A percentile compares a stretch with the other conserved stretches of the same genome.
Evolutionary conservation across 345 rosid genomes (phyloP).

Genomic region (Brassica incana): DNA sequence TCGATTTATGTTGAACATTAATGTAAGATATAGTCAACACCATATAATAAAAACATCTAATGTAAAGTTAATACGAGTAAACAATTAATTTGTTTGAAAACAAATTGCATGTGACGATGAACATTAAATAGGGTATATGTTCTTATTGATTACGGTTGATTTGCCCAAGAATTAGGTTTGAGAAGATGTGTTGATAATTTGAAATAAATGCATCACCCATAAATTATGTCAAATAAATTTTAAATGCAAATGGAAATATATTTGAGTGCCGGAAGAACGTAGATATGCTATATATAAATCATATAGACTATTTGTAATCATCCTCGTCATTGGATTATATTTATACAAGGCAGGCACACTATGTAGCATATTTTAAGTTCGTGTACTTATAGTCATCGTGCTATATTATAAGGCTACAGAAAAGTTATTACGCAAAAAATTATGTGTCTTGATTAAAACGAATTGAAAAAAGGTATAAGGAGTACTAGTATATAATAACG

Average conservation of each 20-base stretch:
- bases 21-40: neutral
- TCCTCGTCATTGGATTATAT: neutral
- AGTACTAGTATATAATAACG: neutral
- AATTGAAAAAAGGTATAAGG: neutral
- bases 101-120: conserved; percentile 39
- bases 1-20: conserved; percentile 5
- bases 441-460: neutral
- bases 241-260: conserved; percentile 9
- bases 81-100: conserved; percentile 12
- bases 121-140: conserved; percentile 39
- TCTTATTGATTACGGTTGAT: conserved; percentile 41
- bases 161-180: conserved; percentile 42
- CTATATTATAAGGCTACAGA: neutral
- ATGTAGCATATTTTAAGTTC: neutral
- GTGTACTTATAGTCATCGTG: neutral
- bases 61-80: conserved; percentile 13
- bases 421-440: neutral
- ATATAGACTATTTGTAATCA: conserved; percentile 7
- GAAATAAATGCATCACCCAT: conserved; percentile 40
- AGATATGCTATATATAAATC: neutral
- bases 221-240: conserved; percentile 24
- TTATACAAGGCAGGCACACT: neutral
- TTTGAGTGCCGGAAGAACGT: conserved; percentile 7
- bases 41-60: neutral
- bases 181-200: conserved; percentile 33